Evolutionary conservation across 2,329 filamentous ascomycete species (phyloP), one percentile per base, ranked within the genome.

Genomic region (Ascochyta clinopodiicola): DNA sequence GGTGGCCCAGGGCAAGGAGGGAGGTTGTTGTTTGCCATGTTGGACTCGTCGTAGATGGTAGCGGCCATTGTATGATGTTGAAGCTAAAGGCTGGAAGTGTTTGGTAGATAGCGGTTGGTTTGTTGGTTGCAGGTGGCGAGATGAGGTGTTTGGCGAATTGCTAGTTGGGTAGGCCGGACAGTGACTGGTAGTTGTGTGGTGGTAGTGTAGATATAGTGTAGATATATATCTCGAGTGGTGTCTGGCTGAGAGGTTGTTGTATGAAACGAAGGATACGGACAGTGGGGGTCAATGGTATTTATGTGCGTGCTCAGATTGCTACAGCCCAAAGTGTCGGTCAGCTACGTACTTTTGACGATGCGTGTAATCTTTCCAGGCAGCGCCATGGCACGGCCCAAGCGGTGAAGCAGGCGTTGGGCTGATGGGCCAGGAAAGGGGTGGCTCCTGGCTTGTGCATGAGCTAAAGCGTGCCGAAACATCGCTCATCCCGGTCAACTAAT

Each of bases 1-100:
- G 79, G 78, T 59, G 79, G 79, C 51, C 78, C 78, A 36, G 79
- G 79, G 73, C 77, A 79, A 29, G 79, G 79, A 56, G 78, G 78
- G 39, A 80, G 76, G 68, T 77, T 79, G 54, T 77, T 68, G 44
- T 69, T 66, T 53, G 70, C 61, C 73, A 75, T 75, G 62, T 62
- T 68, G 61, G 66, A 66, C 61, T 75, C 72, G 65, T 79, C 70
- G 72, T 75, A 71, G 61, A 66, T 61, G 61, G 67, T 63, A 45
- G 69, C 68, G 58, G 69, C 69, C 70, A 73, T 72, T 73, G 68
- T 63, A 51, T 51, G 42, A 48, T 29, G 51, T 52, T 42, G 54
- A 58, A 50, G 54, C 22, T 55, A 22, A 53, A 60, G 44, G 57
- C 25, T 38, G 37, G 52, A 48, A 31, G 36, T 55, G 21, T 29